Conservation (phyloP, 495 filamentous ascomycete species). For the Friedmanniomyces simplex region DNA sequence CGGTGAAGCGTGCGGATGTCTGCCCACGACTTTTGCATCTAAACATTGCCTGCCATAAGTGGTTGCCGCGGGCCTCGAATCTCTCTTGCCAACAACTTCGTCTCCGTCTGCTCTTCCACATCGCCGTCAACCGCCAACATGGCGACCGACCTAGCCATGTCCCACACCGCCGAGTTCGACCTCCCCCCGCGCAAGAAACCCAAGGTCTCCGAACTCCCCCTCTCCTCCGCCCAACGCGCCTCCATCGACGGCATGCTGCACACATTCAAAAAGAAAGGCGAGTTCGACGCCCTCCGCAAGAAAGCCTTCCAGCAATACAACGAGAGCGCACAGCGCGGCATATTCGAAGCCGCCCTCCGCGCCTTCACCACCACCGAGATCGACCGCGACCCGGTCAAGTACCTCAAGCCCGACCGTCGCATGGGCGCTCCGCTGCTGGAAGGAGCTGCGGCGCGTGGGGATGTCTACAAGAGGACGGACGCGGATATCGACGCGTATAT, state of each 20-base stretch:
- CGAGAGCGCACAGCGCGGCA: conserved; percentile 27
- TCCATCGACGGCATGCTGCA: conserved; percentile 70
- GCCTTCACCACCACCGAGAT: conserved; percentile 51
- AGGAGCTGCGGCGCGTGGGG: conserved; percentile 71
- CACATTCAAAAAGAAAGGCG: conserved; percentile 83
- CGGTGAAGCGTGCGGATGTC: neutral
- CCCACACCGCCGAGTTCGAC: conserved; percentile 26
- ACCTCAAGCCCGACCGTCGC: conserved; percentile 65
- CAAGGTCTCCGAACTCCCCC: conserved; percentile 74
- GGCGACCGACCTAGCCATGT: conserved; percentile 24
- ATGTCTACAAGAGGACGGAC: conserved; percentile 67
- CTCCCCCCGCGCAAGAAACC: conserved; percentile 52
- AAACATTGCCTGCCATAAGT: neutral
- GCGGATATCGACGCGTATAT: conserved; percentile 57
- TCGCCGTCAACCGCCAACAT: conserved; percentile 10
- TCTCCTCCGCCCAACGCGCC: conserved; percentile 57
- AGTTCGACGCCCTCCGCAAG: conserved; percentile 76
- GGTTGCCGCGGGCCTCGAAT: too few relatives aligned
- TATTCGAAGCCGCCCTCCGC: conserved; percentile 51
- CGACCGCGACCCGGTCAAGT: conserved; percentile 57
- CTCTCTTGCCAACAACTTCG: too few relatives aligned
- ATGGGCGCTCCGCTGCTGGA: conserved; percentile 79
- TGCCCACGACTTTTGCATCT: neutral
- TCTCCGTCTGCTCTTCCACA: neutral
- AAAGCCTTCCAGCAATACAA: conserved; percentile 71